A percentile compares a stretch with the other conserved stretches of the same genome.
These are phyloP conservation scores for Fusarium sp. DNA, from an alignment of 2,329 filamentous ascomycete genomes.

Conservation along the genomic window DNA sequence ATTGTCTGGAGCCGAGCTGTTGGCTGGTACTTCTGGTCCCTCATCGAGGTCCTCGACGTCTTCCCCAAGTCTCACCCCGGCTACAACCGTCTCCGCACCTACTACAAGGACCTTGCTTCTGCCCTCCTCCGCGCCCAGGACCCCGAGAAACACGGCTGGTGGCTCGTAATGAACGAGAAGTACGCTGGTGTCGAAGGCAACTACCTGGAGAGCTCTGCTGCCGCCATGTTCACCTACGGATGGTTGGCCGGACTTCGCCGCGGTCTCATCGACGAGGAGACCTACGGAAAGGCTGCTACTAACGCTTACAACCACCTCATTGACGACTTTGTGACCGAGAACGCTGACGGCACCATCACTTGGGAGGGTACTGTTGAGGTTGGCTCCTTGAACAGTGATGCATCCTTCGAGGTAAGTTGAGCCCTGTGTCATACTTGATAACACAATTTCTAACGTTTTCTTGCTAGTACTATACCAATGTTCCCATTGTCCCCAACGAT, in stretches of 20 bases:
- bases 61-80: slow-evolving; percentile 58
- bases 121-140: slow-evolving; percentile 56
- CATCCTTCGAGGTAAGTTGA: slow-evolving; percentile 63
- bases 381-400: slow-evolving; percentile 65
- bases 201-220: slow-evolving; percentile 72
- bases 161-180: slow-evolving; percentile 68
- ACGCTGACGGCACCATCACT: slow-evolving; percentile 63
- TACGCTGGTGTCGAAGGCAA: slow-evolving; percentile 66
- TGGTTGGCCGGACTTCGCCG: slow-evolving; percentile 61
- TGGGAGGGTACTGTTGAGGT: slow-evolving; percentile 68
- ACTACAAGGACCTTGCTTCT: slow-evolving; percentile 49
- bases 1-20: slow-evolving; percentile 68
- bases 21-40: slow-evolving; percentile 68
- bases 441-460: not conserved
- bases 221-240: slow-evolving; percentile 71
- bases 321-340: slow-evolving; percentile 61
- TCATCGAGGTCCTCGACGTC: slow-evolving; percentile 65
- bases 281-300: slow-evolving; percentile 42
- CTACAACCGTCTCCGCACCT: slow-evolving; percentile 54
- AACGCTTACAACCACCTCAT: slow-evolving; percentile 56
- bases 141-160: slow-evolving; percentile 67
- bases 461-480: slow-evolving; percentile 49
- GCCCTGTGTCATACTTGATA: fast-evolving
- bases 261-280: slow-evolving; percentile 46
- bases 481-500: slow-evolving; percentile 48